Conservation (phyloP, 2,329 filamentous ascomycete genomes). For the Tympanopsis confertula region DNA sequence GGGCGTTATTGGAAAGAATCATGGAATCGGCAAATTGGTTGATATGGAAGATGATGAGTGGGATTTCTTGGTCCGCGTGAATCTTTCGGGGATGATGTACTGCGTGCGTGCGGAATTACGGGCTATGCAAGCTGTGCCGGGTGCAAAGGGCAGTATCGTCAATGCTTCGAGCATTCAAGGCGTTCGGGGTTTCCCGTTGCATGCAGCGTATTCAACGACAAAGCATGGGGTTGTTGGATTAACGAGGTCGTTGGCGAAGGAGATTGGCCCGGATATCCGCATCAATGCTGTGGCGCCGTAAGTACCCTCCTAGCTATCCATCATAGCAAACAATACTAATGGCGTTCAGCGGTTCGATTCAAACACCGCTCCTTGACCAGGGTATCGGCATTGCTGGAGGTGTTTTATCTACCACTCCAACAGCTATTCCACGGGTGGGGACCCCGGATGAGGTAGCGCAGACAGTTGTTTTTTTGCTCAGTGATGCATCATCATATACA, state of each 20-base stretch:
- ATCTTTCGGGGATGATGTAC: not conserved
- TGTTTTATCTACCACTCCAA: not conserved
- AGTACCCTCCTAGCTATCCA: not conserved
- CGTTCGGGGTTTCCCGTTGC: not conserved
- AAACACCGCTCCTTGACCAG: not conserved
- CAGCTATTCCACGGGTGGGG: not conserved
- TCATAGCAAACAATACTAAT: not conserved
- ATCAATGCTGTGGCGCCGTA: not conserved
- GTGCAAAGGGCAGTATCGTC: not conserved
- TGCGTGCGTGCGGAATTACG: not conserved
- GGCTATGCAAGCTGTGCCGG: not conserved
- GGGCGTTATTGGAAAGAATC: not conserved
- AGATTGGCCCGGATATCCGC: not conserved
- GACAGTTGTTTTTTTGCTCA: slow-evolving; percentile 33
- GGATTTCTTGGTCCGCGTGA: not conserved
- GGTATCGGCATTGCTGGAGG: not conserved
- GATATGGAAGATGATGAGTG: not conserved
- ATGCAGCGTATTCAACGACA: not conserved
- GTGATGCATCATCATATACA: slow-evolving; percentile 29
- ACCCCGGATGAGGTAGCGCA: slow-evolving; percentile 13
- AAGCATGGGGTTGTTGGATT: not conserved
- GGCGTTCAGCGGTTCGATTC: not conserved
- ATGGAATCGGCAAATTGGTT: not conserved
- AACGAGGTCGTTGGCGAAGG: not conserved
- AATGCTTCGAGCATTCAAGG: not conserved